phyloP scores from a whole-genome alignment of 2,329 filamentous ascomycete genomes.

The Sclerotinia minor region DNA sequence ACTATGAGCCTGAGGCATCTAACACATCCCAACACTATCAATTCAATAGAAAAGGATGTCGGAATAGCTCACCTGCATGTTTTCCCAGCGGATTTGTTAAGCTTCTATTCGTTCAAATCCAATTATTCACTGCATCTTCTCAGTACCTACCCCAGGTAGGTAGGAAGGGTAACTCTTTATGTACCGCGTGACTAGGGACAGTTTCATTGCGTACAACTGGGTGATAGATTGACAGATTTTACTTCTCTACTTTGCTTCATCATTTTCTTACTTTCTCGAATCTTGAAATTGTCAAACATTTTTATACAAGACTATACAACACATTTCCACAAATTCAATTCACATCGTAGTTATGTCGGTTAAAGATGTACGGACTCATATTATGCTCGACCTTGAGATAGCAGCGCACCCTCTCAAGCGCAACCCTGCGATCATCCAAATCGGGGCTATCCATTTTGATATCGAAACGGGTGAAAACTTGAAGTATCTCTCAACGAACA shows the following conservation, averaged over 20 bases:
- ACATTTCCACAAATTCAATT: background rate
- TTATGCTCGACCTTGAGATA: conserved; percentile 20
- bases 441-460: conserved; percentile 15
- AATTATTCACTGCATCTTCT: background rate
- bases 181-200: background rate
- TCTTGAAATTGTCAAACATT: background rate
- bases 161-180: background rate
- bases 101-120: too few species aligned
- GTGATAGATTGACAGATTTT: background rate
- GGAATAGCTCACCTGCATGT: background rate
- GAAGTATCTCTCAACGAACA: background rate
- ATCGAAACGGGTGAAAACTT: conserved; percentile 1
- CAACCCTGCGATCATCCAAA: conserved; percentile 18
- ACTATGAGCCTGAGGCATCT: background rate
- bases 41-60: background rate
- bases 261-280: background rate
- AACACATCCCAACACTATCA: too few species aligned
- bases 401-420: conserved; percentile 3
- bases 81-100: background rate
- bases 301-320: background rate
- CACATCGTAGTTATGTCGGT: background rate
- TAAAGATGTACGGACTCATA: conserved; percentile 14
- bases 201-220: background rate
- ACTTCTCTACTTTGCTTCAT: background rate
- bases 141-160: too few species aligned